These are phyloP conservation scores for Amphibolis antarctica DNA, from an alignment of 106 monocot genomes.

Conservation along the genomic window DNA sequence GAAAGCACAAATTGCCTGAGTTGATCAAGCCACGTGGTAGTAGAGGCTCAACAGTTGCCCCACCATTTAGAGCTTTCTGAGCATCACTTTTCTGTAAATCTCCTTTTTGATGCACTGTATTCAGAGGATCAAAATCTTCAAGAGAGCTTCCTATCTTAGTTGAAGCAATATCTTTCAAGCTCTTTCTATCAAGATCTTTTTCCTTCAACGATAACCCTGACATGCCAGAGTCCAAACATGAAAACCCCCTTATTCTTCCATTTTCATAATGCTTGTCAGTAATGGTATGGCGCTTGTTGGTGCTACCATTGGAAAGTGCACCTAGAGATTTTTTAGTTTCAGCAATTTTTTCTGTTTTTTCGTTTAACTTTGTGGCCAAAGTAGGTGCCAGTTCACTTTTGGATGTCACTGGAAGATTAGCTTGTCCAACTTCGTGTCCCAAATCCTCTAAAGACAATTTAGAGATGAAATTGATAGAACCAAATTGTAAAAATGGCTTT, in stretches of 20 bases:
- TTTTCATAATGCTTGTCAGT: slow-evolving; percentile 9
- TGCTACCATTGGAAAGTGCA: slow-evolving; percentile 26
- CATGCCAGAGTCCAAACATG: neutral
- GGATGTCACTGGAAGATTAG: slow-evolving; percentile 7
- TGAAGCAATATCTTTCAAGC: slow-evolving; percentile 4
- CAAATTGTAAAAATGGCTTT: slow-evolving; percentile 47
- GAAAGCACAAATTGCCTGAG: slow-evolving; percentile 88
- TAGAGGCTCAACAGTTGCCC: slow-evolving; percentile 15
- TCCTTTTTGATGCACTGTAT: slow-evolving; percentile 2
- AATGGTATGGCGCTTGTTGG: neutral
- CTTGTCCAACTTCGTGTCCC: neutral
- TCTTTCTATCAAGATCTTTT: slow-evolving; percentile 8
- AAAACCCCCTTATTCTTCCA: slow-evolving; percentile 3
- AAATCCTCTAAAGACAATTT: slow-evolving; percentile 21
- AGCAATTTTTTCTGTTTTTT: slow-evolving; percentile 6
- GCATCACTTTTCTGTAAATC: slow-evolving; percentile 3
- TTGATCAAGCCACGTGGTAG: slow-evolving; percentile 82
- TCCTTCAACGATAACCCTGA: neutral
- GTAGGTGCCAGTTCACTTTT: slow-evolving; percentile 1
- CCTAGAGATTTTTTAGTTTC: slow-evolving; percentile 3
- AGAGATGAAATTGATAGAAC: slow-evolving; percentile 47
- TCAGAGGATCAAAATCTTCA: slow-evolving; percentile 3
- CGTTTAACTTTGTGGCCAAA: neutral
- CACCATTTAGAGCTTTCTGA: slow-evolving; percentile 12
- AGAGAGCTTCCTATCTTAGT: neutral